Base-by-base conservation (phyloP, 768 basidiomycete genomes). In the Suillus discolor region DNA sequence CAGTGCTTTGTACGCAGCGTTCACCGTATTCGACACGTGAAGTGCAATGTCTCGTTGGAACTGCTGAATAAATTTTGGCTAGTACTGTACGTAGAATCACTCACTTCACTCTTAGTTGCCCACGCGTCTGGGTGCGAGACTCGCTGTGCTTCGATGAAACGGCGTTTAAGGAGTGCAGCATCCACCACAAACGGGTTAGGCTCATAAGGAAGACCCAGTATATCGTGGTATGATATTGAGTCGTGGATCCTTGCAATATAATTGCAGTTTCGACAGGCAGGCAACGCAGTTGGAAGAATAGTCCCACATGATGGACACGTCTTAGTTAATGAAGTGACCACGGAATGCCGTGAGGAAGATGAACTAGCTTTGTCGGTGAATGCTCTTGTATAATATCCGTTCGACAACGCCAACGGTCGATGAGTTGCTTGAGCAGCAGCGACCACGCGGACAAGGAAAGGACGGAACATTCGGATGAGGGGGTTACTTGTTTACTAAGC, bases 61-160 rank as follows among this genome's bases (percentile, higher is more conserved):
- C 75, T 77, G 62, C 63, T 18, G 65, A 36, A 61, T 66, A 54
- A 60, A 31, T 28, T 3, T 39, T 41, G 20, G 25, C 15, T 31
- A 18, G 20, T 25, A n/a, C 36, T 8, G 18, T 54, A 64, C 59
- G 23, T 54, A 62, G 39, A 41, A n/a, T 66, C 55, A 65, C 77
- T 62, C 68, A 91, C 92, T 66, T 84, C 76, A 64, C 87, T 87
- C 71, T 85, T 83, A 38, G 87, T 84, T 41, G 88, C 84, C 90
- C 92, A 97, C 15, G 88, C 83, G 74, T 98, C 96, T 0, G 96
- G 96, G 79, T 98, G 96, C 61, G 93, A 88, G 25, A 86, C 79
- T 25, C 87, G 82, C 73, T 97, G 96, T 4, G 91, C 86, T 55
- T 84, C 79, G 41, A 91, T 80, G 74, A 94, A 96, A 36, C 84